These are phyloP conservation scores for Globisporangium apiculatum DNA, from an alignment of 352 stramenopile genomes.

Conservation along the genomic window DNA sequence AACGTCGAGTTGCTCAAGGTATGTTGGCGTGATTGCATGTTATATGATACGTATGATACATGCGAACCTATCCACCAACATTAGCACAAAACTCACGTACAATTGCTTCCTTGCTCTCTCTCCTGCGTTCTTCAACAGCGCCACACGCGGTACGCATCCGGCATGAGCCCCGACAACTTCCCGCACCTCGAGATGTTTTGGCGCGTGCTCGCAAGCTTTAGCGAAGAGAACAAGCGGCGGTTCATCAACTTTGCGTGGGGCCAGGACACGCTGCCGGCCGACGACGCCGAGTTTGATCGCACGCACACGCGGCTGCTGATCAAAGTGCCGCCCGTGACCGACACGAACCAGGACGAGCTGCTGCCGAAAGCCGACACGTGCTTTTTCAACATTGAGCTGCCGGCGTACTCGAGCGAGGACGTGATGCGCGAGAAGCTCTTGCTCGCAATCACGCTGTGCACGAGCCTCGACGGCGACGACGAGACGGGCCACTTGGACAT, in stretches of 20 bases:
- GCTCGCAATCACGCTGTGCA: conserved; percentile 71
- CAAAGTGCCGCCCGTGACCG: conserved; percentile 41
- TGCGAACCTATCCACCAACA: no score
- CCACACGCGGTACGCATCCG: conserved; percentile 72
- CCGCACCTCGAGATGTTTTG: conserved; percentile 78
- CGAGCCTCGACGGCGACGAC: conserved; percentile 77
- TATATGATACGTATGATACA: no score
- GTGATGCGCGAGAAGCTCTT: conserved; percentile 67
- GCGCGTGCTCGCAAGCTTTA: conserved; percentile 50
- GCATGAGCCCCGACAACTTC: conserved; percentile 64
- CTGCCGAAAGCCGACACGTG: conserved; percentile 78
- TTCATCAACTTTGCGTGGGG: conserved; percentile 87
- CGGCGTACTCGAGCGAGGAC: conserved; percentile 62
- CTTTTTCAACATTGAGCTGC: conserved; percentile 83
- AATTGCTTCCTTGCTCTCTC: conserved; percentile 22
- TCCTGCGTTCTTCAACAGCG: conserved; percentile 15
- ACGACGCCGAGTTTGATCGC: conserved; percentile 76
- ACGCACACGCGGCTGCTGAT: conserved; percentile 69
- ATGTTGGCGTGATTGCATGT: conserved; percentile 19
- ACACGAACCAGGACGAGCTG: conserved; percentile 37
- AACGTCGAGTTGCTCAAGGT: conserved; percentile 70
- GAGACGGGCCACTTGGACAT: conserved; percentile 60
- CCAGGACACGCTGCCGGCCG: conserved; percentile 65
- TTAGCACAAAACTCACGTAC: background rate
- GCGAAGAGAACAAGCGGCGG: conserved; percentile 65